phyloP scores from a whole-genome alignment of 2,329 filamentous ascomycete genomes.

The Triangularia verruculosa region DNA sequence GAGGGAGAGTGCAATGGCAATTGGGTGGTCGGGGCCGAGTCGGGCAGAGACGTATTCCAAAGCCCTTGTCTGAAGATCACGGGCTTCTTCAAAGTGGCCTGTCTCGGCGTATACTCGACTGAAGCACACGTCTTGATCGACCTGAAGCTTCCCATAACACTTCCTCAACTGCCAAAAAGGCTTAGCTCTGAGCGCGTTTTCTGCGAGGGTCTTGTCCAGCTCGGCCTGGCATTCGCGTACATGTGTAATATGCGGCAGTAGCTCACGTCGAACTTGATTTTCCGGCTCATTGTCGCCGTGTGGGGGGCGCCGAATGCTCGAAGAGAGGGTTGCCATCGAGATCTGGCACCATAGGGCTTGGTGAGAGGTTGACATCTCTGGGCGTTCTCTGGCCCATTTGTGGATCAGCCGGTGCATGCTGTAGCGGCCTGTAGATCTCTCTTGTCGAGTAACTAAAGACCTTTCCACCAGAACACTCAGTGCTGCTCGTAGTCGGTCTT shows the following conservation, averaged over 20 bases:
- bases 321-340: background rate
- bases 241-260: conserved; percentile 9
- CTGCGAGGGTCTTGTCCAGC: background rate
- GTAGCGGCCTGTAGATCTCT: background rate
- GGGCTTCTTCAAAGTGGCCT: conserved; percentile 1
- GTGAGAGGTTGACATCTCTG: conserved; percentile 5
- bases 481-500: conserved; percentile 2
- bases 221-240: conserved; percentile 3
- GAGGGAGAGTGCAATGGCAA: background rate
- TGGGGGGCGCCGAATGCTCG: background rate
- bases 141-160: conserved; percentile 1
- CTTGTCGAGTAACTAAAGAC: conserved; percentile 1
- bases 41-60: background rate
- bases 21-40: background rate
- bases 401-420: conserved; percentile 10
- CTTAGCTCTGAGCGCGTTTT: background rate
- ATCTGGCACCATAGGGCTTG: conserved; percentile 11
- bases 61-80: background rate
- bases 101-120: conserved; percentile 8
- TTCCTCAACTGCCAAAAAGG: background rate
- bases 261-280: background rate
- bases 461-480: background rate
- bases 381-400: conserved; percentile 9
- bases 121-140: conserved; percentile 5
- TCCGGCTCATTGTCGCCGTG: conserved; percentile 1